Percentiles rank a stretch among this genome's conserved stretches.
Conservation (phyloP, 768 basidiomycete species). For the Scleroderma bovista region DNA sequence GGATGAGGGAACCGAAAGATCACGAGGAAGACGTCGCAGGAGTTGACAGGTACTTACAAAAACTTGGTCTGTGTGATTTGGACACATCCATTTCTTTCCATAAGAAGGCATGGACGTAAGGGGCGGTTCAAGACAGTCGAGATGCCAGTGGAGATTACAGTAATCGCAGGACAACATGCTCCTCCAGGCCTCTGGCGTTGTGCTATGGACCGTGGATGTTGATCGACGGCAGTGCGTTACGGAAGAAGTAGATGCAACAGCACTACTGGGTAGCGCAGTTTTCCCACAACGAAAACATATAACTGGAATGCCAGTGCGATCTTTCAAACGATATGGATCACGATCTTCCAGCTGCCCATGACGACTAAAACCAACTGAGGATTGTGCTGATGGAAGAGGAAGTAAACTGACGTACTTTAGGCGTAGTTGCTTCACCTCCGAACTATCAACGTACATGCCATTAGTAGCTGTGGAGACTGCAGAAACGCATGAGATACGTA, state of each 20-base stretch:
- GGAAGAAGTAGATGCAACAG: slow-evolving; percentile 48
- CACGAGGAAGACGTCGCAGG: slow-evolving; percentile 1
- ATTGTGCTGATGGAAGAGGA: not conserved
- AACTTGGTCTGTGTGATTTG: slow-evolving; percentile 87
- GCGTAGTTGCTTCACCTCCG: slow-evolving; percentile 69
- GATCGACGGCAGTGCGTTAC: slow-evolving; percentile 51
- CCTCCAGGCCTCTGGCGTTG: slow-evolving; percentile 53
- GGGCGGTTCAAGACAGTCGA: slow-evolving; percentile 94
- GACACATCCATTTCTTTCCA: slow-evolving; percentile 98
- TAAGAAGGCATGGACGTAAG: slow-evolving; percentile 78
- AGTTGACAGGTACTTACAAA: slow-evolving; percentile 48
- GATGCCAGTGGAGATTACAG: slow-evolving; percentile 92
- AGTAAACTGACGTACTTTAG: slow-evolving; percentile 60
- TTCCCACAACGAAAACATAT: slow-evolving; percentile 88
- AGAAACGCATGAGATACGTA: slow-evolving; percentile 12
- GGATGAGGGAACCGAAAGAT: slow-evolving; percentile 5
- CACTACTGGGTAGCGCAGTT: slow-evolving; percentile 60
- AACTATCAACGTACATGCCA: slow-evolving; percentile 80
- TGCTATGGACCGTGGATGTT: slow-evolving; percentile 32
- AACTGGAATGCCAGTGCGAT: slow-evolving; percentile 77
- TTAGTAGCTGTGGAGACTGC: slow-evolving; percentile 74
- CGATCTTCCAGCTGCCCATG: slow-evolving; percentile 88
- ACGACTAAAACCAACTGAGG: slow-evolving; percentile 43
- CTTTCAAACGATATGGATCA: slow-evolving; percentile 81
- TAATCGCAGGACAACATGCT: slow-evolving; percentile 92